These are phyloP conservation scores for Xanthoconium stramineum DNA, from an alignment of 768 basidiomycete genomes.

Conservation along the genomic window DNA sequence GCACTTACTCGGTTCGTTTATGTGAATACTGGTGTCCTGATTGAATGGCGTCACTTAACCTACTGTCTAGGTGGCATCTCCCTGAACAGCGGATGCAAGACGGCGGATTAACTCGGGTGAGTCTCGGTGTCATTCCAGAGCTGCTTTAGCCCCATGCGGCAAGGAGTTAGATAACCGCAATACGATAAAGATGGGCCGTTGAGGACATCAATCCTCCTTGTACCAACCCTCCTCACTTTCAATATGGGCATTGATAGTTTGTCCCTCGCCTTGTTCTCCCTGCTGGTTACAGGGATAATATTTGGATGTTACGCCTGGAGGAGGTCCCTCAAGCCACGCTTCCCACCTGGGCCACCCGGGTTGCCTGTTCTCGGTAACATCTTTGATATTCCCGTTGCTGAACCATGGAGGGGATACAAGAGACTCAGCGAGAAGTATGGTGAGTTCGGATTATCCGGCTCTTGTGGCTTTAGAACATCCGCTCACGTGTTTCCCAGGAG, in stretches of 20 bases:
- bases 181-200: neutral
- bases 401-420: slow-evolving; percentile 5
- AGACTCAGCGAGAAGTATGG: slow-evolving; percentile 7
- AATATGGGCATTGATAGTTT: neutral
- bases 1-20: neutral
- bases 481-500: neutral
- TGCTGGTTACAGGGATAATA: neutral
- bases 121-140: neutral
- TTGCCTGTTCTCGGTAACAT: slow-evolving; percentile 8
- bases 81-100: neutral
- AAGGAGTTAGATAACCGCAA: neutral
- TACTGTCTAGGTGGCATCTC: neutral
- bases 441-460: neutral
- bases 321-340: neutral
- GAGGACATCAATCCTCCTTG: neutral
- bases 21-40: neutral
- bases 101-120: neutral
- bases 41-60: neutral
- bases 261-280: neutral
- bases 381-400: slow-evolving; percentile 2
- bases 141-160: neutral
- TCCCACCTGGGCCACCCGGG: slow-evolving; percentile 5
- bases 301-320: neutral
- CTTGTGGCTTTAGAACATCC: neutral
- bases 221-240: neutral